Percentiles rank a stretch among this genome's conserved stretches.
These are phyloP conservation scores for Nakaseomyces nivariensis DNA, from an alignment of 1,139 yeast species.

Conservation along the genomic window DNA sequence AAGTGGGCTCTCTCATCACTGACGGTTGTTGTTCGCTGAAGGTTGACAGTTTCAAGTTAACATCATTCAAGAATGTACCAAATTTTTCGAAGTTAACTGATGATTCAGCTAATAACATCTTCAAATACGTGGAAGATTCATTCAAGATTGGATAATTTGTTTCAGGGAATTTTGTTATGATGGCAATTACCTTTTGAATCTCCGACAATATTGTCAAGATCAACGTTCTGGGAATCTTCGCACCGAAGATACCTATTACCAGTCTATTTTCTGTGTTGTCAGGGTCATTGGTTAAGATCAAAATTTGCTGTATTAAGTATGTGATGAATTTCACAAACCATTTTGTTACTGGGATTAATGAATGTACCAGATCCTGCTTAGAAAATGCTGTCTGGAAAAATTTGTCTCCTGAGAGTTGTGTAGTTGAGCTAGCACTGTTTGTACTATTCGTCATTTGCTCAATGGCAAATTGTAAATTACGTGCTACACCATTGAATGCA, in stretches of 20 bases:
- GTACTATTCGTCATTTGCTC: slow-evolving; percentile 22
- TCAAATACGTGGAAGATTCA: slow-evolving; percentile 27
- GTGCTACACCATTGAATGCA: slow-evolving; percentile 30
- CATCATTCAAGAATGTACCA: slow-evolving; percentile 26
- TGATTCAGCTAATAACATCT: slow-evolving; percentile 26
- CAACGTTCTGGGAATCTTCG: slow-evolving; percentile 27
- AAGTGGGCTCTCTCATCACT: slow-evolving; percentile 20
- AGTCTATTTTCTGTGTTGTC: slow-evolving; percentile 17
- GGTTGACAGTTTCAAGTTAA: slow-evolving; percentile 24
- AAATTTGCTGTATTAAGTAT: slow-evolving; percentile 25
- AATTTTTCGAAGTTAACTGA: slow-evolving; percentile 28
- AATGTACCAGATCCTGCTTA: slow-evolving; percentile 29
- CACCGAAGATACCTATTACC: slow-evolving; percentile 27
- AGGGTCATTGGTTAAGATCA: slow-evolving; percentile 22
- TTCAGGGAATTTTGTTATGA: slow-evolving; percentile 28
- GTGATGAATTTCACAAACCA: slow-evolving; percentile 29
- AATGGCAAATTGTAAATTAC: slow-evolving; percentile 29
- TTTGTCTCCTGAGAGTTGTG: slow-evolving; percentile 14
- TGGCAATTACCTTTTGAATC: slow-evolving; percentile 25
- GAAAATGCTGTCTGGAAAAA: slow-evolving; percentile 29
- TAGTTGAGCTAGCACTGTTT: slow-evolving; percentile 11
- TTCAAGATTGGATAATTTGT: slow-evolving; percentile 27
- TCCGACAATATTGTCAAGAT: slow-evolving; percentile 26
- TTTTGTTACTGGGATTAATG: slow-evolving; percentile 28
- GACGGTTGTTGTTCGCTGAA: slow-evolving; percentile 22